Conservation (phyloP, 805 yeast genomes). For the Candida ovalis region DNA sequence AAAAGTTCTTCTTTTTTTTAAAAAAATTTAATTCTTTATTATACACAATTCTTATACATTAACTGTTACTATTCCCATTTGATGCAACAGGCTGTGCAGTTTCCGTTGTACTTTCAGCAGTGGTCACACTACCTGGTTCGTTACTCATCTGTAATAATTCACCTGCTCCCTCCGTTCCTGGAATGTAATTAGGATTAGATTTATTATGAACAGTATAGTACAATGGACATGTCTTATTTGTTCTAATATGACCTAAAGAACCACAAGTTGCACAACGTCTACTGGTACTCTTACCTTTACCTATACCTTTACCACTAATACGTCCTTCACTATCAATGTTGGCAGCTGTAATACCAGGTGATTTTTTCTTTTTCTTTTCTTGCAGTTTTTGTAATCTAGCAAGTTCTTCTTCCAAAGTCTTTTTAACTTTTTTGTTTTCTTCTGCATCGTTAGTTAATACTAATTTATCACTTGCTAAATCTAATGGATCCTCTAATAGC, state of each 20-base stretch:
- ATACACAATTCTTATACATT: background rate
- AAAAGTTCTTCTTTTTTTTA: background rate
- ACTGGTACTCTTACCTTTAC: slow-evolving; percentile 67
- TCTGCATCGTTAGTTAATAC: slow-evolving; percentile 81
- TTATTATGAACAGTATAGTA: slow-evolving; percentile 46
- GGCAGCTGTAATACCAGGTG: slow-evolving; percentile 30
- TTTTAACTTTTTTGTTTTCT: slow-evolving; percentile 70
- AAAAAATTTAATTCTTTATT: background rate
- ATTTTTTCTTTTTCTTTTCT: slow-evolving; percentile 45
- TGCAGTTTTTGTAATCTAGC: slow-evolving; percentile 78
- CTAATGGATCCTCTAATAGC: slow-evolving; percentile 35
- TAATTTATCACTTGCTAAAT: slow-evolving; percentile 67
- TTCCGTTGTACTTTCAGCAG: background rate
- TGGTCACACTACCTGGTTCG: background rate
- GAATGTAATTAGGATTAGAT: slow-evolving; percentile 33
- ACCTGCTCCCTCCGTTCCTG: slow-evolving; percentile 28
- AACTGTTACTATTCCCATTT: background rate
- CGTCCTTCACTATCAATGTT: slow-evolving; percentile 35
- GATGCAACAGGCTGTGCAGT: background rate
- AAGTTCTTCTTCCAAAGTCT: slow-evolving; percentile 74
- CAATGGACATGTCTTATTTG: slow-evolving; percentile 89
- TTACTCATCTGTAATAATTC: slow-evolving; percentile 12
- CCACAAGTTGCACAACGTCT: slow-evolving; percentile 95
- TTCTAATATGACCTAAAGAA: slow-evolving; percentile 89
- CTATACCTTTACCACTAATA: slow-evolving; percentile 63